These are phyloP conservation scores for Linnemannia hyalina DNA, from an alignment of 192 early-diverging fungal species.

Conservation along the genomic window DNA sequence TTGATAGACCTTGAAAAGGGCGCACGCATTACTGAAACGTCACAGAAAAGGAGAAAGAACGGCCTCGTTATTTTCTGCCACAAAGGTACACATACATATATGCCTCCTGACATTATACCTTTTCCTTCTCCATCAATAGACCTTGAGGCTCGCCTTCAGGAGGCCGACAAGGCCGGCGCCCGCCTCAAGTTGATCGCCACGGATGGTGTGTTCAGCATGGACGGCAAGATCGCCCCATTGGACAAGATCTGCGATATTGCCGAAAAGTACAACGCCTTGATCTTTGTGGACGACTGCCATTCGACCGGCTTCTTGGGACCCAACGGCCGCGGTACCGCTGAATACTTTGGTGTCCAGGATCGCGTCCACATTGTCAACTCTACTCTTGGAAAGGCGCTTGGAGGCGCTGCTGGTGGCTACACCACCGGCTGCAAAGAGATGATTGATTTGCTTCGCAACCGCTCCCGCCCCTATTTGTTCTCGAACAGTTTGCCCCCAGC, in stretches of 20 bases:
- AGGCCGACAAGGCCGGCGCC: constrained; percentile 80
- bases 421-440: constrained; percentile 90
- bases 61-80: not conserved
- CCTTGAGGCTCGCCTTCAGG: constrained; percentile 77
- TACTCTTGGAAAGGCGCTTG: constrained; percentile 94
- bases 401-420: constrained; percentile 94
- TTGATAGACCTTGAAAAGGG: not conserved
- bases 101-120: not conserved
- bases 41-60: not conserved
- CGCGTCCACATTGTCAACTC: constrained; percentile 94
- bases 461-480: constrained; percentile 96
- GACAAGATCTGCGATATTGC: constrained; percentile 89
- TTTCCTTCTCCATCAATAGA: constrained; percentile 28
- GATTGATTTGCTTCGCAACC: constrained; percentile 93
- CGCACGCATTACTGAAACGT: not conserved
- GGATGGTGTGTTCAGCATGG: constrained; percentile 97
- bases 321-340: constrained; percentile 92
- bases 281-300: constrained; percentile 95
- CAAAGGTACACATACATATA: not conserved
- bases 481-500: constrained; percentile 96
- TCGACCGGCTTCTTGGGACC: constrained; percentile 95
- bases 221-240: constrained; percentile 90
- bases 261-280: constrained; percentile 93
- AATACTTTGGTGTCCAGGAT: constrained; percentile 88
- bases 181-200: constrained; percentile 94